Evolutionary conservation across 345 rosid genomes (phyloP).

Genomic region (Salix koriyanagi): DNA sequence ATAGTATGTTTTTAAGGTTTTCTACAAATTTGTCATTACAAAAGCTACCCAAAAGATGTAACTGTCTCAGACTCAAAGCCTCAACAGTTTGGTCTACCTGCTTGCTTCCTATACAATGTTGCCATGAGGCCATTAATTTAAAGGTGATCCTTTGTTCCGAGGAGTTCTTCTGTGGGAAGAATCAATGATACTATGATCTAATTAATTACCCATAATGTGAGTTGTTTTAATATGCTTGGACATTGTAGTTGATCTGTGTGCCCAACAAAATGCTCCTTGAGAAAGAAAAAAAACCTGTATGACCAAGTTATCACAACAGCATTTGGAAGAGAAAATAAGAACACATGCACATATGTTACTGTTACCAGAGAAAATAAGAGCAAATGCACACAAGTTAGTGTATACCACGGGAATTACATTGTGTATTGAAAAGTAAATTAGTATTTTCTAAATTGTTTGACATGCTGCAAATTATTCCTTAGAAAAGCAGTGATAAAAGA

Average conservation of each 20-base stretch:
- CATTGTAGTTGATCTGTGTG: neutral
- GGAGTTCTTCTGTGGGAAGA: neutral
- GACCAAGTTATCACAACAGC: neutral
- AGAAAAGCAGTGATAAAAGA: neutral
- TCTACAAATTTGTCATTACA: too few species aligned
- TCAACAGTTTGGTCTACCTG: too few species aligned
- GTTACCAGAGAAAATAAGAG: neutral
- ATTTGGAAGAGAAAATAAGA: neutral
- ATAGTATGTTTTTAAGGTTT: too few species aligned
- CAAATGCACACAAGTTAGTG: neutral
- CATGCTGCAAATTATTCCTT: neutral
- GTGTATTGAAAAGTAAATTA: too few species aligned
- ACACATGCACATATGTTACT: neutral
- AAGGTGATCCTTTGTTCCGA: too few species aligned
- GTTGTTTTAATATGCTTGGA: neutral
- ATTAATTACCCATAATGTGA: neutral
- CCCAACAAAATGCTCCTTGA: neutral
- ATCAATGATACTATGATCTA: neutral
- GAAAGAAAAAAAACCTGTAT: accelerated
- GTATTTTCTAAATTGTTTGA: neutral
- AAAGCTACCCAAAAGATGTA: too few species aligned
- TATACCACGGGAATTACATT: neutral
- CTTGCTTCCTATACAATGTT: too few species aligned
- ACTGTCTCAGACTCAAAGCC: too few species aligned
- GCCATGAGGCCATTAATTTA: too few species aligned